Evolutionary conservation across 1,139 yeast genomes (phyloP).

Genomic region (Lodderomyces pseudojiufengensis): DNA sequence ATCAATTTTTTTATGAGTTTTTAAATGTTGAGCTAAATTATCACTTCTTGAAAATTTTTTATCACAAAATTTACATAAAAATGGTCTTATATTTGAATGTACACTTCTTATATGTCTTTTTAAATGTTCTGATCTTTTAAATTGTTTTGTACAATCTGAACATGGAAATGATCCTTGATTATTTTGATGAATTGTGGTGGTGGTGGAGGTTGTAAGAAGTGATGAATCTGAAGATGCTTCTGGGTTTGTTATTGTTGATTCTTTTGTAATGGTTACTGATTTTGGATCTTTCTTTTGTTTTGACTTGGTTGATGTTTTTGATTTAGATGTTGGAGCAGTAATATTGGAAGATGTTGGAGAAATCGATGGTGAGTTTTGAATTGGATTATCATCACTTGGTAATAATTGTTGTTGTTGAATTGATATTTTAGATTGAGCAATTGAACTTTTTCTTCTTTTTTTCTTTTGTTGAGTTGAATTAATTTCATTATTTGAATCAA

Average conservation of each 20-base stretch:
- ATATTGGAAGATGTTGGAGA: constrained; percentile 8
- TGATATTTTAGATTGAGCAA: constrained; percentile 1
- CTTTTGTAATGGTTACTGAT: constrained; percentile 1
- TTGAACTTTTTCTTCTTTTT: constrained; percentile 13
- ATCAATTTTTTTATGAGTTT: constrained; percentile 42
- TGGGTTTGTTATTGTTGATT: too few relatives aligned
- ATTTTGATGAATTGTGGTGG: constrained; percentile 8
- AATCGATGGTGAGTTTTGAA: constrained; percentile 7
- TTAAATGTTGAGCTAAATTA: constrained; percentile 48
- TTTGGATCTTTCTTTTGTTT: constrained; percentile 2
- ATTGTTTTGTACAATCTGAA: constrained; percentile 43
- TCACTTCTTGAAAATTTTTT: constrained; percentile 47
- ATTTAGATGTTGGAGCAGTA: neutral
- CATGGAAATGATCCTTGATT: constrained; percentile 35
- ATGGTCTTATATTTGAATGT: constrained; percentile 47
- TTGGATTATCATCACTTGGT: constrained; percentile 1
- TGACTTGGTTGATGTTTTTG: neutral
- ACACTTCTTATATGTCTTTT: constrained; percentile 48
- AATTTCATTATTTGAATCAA: neutral
- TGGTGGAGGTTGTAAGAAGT: neutral
- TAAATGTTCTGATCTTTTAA: constrained; percentile 47
- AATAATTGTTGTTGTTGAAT: constrained; percentile 3
- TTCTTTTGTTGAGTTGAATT: constrained; percentile 6
- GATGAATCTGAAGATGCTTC: constrained; percentile 1
- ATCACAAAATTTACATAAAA: constrained; percentile 48